Base-by-base conservation (phyloP, 371 early-diverging fungal species). In the Mucor saturninus region DNA sequence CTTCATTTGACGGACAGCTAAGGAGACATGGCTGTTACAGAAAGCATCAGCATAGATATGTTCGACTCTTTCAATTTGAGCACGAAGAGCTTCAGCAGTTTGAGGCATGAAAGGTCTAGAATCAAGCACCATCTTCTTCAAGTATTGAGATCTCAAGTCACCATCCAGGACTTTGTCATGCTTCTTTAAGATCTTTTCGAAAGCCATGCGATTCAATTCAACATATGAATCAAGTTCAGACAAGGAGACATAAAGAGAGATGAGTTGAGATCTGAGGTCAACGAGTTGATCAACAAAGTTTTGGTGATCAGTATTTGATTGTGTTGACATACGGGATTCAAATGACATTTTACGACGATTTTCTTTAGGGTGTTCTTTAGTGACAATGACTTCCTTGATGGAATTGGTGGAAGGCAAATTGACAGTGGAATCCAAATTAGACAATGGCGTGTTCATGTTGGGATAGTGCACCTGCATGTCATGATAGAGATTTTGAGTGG, bases 151-250 rank as follows among this genome's bases (percentile, higher is more conserved):
- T 51, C 73, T 65, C 10, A 78, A 43, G 32, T 77, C 66, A 37
- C 76, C 80, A 14, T 82, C 80, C 13, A 91, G 83, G 5, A 92
- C 91, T 77, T 97, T 98, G 81, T 98, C 98, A 68, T 91, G 93
- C 77, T 98, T 97, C 74, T 97, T 98, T n/a, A 98, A 77, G 67
- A 98, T 93, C 78, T 97, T 99, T 70, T 89, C 82, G 74, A 99
- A 98, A 4, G 97, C 98, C 1, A 92, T 95, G 50, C 87, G 81
- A 83, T 99, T 98, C 49, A 98, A 82, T 57, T 94, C 89, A 28
- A 90, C 89, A 68, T 91, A 99, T 29, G 94, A 88, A 51, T 93
- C 88, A 9, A 98, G 85, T 63, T 96, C 95, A 35, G 88, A 88
- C 3, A 97, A 76, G 54, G 85, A 78, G 38, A 94, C 89, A 67